Conservation (phyloP, 257 asterid species). For the Galeopsis tetrahit region DNA sequence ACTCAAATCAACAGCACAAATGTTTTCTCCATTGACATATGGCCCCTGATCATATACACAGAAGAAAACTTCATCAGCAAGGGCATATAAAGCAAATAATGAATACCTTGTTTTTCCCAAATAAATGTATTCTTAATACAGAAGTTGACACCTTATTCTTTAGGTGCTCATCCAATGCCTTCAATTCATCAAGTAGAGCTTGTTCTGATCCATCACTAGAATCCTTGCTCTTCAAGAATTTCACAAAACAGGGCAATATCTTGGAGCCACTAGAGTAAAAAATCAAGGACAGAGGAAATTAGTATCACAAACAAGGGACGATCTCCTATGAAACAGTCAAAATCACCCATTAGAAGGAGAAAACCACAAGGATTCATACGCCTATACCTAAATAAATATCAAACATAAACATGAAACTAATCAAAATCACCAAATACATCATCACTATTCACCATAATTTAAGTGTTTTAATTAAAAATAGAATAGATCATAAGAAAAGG, state of each 20-base stretch:
- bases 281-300: slow-evolving; percentile 1
- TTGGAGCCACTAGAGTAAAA: slow-evolving; percentile 60
- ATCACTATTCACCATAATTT: neutral
- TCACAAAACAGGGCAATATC: slow-evolving; percentile 59
- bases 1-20: slow-evolving; percentile 72
- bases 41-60: slow-evolving; percentile 56
- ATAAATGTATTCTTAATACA: neutral
- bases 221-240: slow-evolving; percentile 77
- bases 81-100: neutral
- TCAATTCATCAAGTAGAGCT: slow-evolving; percentile 61
- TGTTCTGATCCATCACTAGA: slow-evolving; percentile 68
- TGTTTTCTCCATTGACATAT: slow-evolving; percentile 61
- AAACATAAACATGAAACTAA: slow-evolving; percentile 5
- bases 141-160: slow-evolving; percentile 54
- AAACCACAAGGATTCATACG: neutral
- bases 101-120: neutral
- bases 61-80: slow-evolving; percentile 10
- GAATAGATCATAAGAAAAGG: neutral
- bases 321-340: neutral
- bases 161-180: slow-evolving; percentile 74
- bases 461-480: neutral
- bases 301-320: neutral
- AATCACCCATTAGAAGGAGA: neutral
- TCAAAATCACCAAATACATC: slow-evolving; percentile 10
- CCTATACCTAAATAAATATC: slow-evolving; percentile 8